Evolutionary conservation across 2,329 filamentous ascomycete species (phyloP), one percentile per base, ranked within the genome.

Genomic region (Beauveria caledonica): DNA sequence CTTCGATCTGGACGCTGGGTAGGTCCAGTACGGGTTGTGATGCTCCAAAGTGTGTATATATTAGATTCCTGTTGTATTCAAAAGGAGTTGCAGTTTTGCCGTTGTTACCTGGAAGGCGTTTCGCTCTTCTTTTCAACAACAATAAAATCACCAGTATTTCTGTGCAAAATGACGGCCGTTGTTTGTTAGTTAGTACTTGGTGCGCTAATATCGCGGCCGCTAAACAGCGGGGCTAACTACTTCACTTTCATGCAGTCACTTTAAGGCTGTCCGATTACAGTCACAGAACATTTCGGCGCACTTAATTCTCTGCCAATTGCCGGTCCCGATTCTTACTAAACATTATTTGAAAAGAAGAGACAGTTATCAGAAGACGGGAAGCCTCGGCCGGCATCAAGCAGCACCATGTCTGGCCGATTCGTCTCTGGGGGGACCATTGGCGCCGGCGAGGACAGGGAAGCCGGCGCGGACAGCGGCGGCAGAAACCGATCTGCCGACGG

Each of bases 371-470:
- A 21, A 42, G 2, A 11, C 6, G 21, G 51, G 10, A 3, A 29
- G 13, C 3, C 23, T 33, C 33, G 4, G 33, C 13, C 13, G 7
- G 50, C 11, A 52, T 10, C 21, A 29, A 64, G 13, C 23, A 49
- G 40, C 17, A 4, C 42, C 48, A 84, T 83, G 81, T 73, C 80
- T 0, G 77, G 76, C 48, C 80, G 81, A 15, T 85, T 85, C 70
- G 75, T 85, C 19, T 83, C 81, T 1, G 78, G 75, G 44, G 82
- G 82, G 44, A 78, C 77, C 3, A 83, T 84, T 51, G 71, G 77
- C 62, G 69, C 75, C 60, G 67, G 65, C 9, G 74, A 33, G 33
- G 33, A 36, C 13, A 21, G 48, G 53, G 46, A 49, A 61, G 51
- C 44, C 62, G 42, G n/a, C 19, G 19, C 23, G 15, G 9, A 23